These are phyloP conservation scores for Microsporum audouinii DNA, from an alignment of 2,329 filamentous ascomycete genomes.

Conservation along the genomic window DNA sequence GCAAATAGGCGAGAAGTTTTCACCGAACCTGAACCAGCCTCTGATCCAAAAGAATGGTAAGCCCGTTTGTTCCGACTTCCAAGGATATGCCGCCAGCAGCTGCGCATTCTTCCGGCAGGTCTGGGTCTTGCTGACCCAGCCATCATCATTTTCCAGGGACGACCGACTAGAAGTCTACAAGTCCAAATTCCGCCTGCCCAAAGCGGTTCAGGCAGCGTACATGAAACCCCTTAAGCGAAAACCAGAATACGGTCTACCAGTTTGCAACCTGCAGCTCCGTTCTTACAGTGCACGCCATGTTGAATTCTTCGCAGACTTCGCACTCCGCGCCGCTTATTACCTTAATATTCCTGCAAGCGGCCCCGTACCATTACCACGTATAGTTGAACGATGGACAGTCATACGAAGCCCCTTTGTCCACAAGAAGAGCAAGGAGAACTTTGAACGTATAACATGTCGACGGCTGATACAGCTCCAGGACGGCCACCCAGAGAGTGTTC, in stretches of 20 bases:
- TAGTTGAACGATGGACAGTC: conserved; percentile 89
- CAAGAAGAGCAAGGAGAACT: conserved; percentile 98
- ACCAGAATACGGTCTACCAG: conserved; percentile 64
- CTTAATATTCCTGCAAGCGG: conserved; percentile 75
- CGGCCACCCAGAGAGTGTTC: conserved; percentile 75
- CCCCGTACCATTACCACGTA: conserved; percentile 72
- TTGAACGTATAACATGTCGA: conserved; percentile 77
- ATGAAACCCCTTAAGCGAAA: conserved; percentile 69
- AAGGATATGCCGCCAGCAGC: not conserved
- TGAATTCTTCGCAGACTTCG: conserved; percentile 91
- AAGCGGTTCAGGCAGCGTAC: conserved; percentile 74
- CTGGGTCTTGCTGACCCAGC: not conserved
- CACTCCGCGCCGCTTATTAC: conserved; percentile 87
- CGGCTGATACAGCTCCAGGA: conserved; percentile 87
- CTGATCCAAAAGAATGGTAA: conserved; percentile 1
- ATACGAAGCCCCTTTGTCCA: conserved; percentile 80
- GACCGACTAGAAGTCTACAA: conserved; percentile 27
- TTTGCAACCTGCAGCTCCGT: conserved; percentile 83
- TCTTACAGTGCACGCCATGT: conserved; percentile 84
- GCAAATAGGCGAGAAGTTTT: not conserved
- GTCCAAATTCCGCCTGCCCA: conserved; percentile 50
- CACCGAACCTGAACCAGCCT: not conserved
- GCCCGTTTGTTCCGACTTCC: not conserved
- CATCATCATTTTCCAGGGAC: conserved; percentile 20
- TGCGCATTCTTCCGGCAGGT: not conserved